Evolutionary conservation across 768 basidiomycete genomes (phyloP).

Genomic region (Rhizopogon vesiculosus): DNA sequence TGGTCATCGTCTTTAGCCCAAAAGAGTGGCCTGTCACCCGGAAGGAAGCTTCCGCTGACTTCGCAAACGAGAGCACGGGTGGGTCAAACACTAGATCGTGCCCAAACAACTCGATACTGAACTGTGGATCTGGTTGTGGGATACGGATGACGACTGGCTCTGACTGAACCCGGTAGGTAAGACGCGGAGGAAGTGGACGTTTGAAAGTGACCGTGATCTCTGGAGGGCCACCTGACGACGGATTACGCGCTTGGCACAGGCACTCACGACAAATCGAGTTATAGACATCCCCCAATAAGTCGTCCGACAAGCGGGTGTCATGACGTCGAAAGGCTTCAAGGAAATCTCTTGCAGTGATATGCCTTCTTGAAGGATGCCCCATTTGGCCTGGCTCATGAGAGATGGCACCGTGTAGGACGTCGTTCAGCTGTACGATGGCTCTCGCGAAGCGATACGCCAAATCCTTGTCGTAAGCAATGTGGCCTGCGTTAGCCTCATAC

Average conservation of each 20-base stretch:
- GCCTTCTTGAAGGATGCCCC: constrained; percentile 43
- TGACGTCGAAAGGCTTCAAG: constrained; percentile 76
- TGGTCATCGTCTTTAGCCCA: constrained; percentile 77
- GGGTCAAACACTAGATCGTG: constrained; percentile 90
- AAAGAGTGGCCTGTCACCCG: constrained; percentile 83
- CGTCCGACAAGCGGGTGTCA: constrained; percentile 75
- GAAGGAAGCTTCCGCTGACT: constrained; percentile 81
- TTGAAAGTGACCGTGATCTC: constrained; percentile 66
- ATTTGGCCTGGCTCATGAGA: constrained; percentile 55
- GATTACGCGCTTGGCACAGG: constrained; percentile 63
- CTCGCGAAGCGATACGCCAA: constrained; percentile 72
- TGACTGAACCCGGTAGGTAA: constrained; percentile 87
- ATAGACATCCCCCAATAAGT: constrained; percentile 75
- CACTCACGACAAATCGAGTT: constrained; percentile 68
- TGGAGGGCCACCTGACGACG: constrained; percentile 34
- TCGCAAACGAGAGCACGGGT: constrained; percentile 71
- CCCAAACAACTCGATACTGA: constrained; percentile 81
- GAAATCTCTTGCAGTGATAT: constrained; percentile 75
- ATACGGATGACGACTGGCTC: constrained; percentile 85
- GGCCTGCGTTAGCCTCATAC: constrained; percentile 82
- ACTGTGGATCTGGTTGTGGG: constrained; percentile 76
- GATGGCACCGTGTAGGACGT: constrained; percentile 75
- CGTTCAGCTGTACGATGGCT: constrained; percentile 85
- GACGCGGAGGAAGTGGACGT: constrained; percentile 65
- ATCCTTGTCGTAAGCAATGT: constrained; percentile 79